Conservation (phyloP, 2,329 filamentous ascomycete genomes). For the Apiospora malaysiana region DNA sequence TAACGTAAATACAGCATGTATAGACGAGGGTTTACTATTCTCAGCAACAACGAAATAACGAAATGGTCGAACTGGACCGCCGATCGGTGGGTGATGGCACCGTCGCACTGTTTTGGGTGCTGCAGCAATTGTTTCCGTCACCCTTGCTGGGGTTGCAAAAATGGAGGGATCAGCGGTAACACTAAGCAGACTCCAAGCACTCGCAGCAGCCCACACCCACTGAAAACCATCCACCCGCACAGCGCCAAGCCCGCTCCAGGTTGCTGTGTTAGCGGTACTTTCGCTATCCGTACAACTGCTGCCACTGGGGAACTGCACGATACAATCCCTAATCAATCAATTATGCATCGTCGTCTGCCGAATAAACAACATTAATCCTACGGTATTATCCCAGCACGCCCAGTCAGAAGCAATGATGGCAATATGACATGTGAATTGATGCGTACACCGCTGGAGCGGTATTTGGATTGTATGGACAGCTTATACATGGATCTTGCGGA, state of each 20-base stretch:
- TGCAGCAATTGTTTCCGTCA: slow-evolving; percentile 11
- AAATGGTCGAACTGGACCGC: background rate
- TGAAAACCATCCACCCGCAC: background rate
- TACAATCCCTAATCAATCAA: too few relatives aligned
- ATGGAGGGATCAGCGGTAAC: background rate
- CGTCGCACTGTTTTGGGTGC: slow-evolving; percentile 2
- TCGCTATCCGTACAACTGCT: background rate
- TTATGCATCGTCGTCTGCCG: too few relatives aligned
- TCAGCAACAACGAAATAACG: background rate
- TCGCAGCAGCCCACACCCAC: background rate
- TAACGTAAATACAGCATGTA: background rate
- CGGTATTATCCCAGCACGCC: too few relatives aligned
- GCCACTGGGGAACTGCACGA: too few relatives aligned
- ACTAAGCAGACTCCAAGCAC: background rate
- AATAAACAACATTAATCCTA: too few relatives aligned
- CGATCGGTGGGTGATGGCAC: slow-evolving; percentile 9
- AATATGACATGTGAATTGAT: too few relatives aligned
- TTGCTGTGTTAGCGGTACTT: background rate
- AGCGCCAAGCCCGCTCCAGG: slow-evolving; percentile 3
- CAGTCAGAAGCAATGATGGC: too few relatives aligned
- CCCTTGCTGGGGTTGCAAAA: background rate
- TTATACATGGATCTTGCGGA: too few relatives aligned
- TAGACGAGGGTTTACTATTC: background rate
- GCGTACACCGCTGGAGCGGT: too few relatives aligned
- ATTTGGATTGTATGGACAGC: too few relatives aligned